Base-by-base conservation (phyloP, 2,329 filamentous ascomycete species). In the Colletotrichum kahawae region DNA sequence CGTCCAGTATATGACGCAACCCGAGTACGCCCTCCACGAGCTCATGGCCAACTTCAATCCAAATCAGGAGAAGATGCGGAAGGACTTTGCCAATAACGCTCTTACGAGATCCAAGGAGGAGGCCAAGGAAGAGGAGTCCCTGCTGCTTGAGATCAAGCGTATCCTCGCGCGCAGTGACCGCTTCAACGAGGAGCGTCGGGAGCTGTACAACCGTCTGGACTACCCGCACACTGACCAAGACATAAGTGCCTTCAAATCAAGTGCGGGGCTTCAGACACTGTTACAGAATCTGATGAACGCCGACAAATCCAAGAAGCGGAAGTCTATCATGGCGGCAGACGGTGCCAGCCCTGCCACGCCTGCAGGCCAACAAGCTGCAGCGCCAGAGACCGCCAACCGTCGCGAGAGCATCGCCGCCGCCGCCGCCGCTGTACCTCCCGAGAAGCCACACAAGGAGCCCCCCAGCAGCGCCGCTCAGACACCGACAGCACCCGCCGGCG, bases 221-320 rank as follows among this genome's bases (percentile, higher is more conserved):
- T 95, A 95, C 77, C 96, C 96, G 1, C 87, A 89, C 74, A 83
- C 89, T 79, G 87, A 94, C 86, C 84, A 93, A 86, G 94, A 95
- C 79, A 94, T 95, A 75, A 90, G 89, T 79, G 88, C 92, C 62
- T 98, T 97, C 86, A 95, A 95, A 80, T 94, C 94, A 21, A 97
- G 94, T 69, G 89, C 93, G 77, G 95, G 95, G 9, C 87, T 99
- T 5, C 92, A 95, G 70, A 92, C 93, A 69, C 90, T 98, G 21
- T 91, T 98, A 75, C 93, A 96, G 81, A 95, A 93, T 77, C 91
- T 98, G 43, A 91, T 98, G 83, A 92, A 91, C 71, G 93, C 93
- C 68, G 96, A 98, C 84, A 96, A 97, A 83, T 93, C 92, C 76
- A 97, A 98, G 88, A 98, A 98, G 85, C 93, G 95, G 74, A 95